Conservation (phyloP, 2,329 filamentous ascomycete species). For the Paramyrothecium roridum region DNA sequence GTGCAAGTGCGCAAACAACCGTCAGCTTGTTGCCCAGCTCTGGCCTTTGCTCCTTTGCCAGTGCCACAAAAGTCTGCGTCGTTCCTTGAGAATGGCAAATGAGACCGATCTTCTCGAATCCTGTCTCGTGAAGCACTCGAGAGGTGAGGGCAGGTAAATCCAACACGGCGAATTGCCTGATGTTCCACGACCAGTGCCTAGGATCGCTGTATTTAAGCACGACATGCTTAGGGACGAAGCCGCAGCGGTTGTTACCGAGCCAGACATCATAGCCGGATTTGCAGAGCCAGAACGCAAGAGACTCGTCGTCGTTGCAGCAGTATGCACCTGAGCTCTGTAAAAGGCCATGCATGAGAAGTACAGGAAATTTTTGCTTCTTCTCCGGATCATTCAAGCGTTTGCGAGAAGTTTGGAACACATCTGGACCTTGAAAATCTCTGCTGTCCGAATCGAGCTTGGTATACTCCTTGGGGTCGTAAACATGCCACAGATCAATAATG, state of each 20-base stretch:
- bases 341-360: slow-evolving; percentile 84
- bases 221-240: slow-evolving; percentile 74
- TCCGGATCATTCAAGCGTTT: slow-evolving; percentile 31
- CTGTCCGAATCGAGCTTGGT: slow-evolving; percentile 47
- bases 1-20: slow-evolving; percentile 87
- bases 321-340: slow-evolving; percentile 86
- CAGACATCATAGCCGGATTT: slow-evolving; percentile 94
- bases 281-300: slow-evolving; percentile 85
- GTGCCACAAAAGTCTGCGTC: slow-evolving; percentile 79
- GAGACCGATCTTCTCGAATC: slow-evolving; percentile 77
- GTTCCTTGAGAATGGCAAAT: slow-evolving; percentile 90
- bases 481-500: slow-evolving; percentile 82
- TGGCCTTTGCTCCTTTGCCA: slow-evolving; percentile 86
- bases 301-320: slow-evolving; percentile 86
- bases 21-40: slow-evolving; percentile 79
- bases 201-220: slow-evolving; percentile 72
- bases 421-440: slow-evolving; percentile 50
- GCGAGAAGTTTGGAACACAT: slow-evolving; percentile 51
- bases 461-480: slow-evolving; percentile 80
- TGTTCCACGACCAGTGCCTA: slow-evolving; percentile 96
- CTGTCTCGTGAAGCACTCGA: slow-evolving; percentile 76
- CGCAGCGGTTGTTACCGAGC: slow-evolving; percentile 91
- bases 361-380: slow-evolving; percentile 65
- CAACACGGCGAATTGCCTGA: slow-evolving; percentile 87
- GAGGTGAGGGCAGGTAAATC: slow-evolving; percentile 81